Conservation (phyloP, 2,329 filamentous ascomycete species). For the Whalleya microplaca region DNA sequence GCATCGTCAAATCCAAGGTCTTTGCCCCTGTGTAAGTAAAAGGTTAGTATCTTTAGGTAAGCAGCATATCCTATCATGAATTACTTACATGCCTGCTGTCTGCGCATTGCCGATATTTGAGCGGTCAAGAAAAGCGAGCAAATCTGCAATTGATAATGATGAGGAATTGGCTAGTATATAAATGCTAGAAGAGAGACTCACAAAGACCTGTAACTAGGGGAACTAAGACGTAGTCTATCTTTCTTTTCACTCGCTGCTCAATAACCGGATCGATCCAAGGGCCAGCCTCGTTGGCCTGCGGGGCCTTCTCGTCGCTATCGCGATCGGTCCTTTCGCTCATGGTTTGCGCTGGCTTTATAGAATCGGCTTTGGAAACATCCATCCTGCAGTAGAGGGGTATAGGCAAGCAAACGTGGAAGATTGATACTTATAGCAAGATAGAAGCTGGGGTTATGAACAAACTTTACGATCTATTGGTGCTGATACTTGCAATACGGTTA, state of each 20-base stretch:
- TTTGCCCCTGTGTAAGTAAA: constrained; percentile 23
- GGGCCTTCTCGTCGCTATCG: constrained; percentile 8
- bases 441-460: not conserved
- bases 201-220: constrained; percentile 38
- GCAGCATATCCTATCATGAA: not conserved
- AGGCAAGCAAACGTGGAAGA: not conserved
- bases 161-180: not conserved
- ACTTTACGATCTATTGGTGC: not conserved
- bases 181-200: constrained; percentile 10
- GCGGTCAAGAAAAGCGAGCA: constrained; percentile 43
- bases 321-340: constrained; percentile 2
- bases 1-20: constrained; percentile 42
- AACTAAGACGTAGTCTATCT: constrained; percentile 40
- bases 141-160: constrained; percentile 24
- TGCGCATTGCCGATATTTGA: constrained; percentile 47
- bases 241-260: constrained; percentile 40
- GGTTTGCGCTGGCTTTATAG: constrained; percentile 12
- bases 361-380: constrained; percentile 14
- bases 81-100: constrained; percentile 40
- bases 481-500: too few relatives aligned
- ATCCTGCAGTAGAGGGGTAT: constrained; percentile 4
- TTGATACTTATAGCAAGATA: not conserved
- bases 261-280: constrained; percentile 33
- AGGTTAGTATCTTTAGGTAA: not conserved
- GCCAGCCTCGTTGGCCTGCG: constrained; percentile 3